Conservation (phyloP, 2,329 filamentous ascomycete genomes). For the Ascochyta lentis region DNA sequence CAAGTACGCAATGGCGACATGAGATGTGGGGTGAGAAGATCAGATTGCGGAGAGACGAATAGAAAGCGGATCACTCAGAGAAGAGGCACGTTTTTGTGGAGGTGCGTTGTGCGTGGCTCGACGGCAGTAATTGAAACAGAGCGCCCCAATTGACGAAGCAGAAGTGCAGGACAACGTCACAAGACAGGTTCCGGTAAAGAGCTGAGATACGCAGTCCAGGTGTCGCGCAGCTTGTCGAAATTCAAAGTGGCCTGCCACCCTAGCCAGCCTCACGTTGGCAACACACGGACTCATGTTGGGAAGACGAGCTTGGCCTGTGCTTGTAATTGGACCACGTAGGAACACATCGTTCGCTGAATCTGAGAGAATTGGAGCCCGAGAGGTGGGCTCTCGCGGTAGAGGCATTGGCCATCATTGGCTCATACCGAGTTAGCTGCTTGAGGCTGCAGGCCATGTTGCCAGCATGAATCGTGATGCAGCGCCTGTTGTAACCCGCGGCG, state of each 20-base stretch:
- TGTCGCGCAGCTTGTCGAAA: conserved; percentile 35
- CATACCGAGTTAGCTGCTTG: conserved; percentile 36
- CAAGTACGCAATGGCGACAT: conserved; percentile 43
- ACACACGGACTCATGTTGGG: conserved; percentile 32
- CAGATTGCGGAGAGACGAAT: conserved; percentile 46
- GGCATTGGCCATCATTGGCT: conserved; percentile 34
- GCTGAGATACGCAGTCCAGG: conserved; percentile 26
- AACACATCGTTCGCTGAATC: conserved; percentile 34
- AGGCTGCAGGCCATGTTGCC: conserved; percentile 27
- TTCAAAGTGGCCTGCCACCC: conserved; percentile 39
- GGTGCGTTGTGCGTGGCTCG: conserved; percentile 39
- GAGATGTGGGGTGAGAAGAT: conserved; percentile 44
- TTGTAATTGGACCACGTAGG: conserved; percentile 48
- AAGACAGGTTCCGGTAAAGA: conserved; percentile 34
- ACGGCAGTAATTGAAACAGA: conserved; percentile 32
- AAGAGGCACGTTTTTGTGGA: conserved; percentile 36
- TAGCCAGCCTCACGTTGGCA: conserved; percentile 43
- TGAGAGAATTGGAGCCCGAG: conserved; percentile 38
- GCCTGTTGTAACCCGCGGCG: conserved; percentile 30
- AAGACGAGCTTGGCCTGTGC: conserved; percentile 34
- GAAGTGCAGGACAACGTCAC: conserved; percentile 43
- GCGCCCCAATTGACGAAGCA: conserved; percentile 35
- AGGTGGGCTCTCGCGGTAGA: conserved; percentile 35
- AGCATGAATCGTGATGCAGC: conserved; percentile 35
- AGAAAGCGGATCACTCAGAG: conserved; percentile 33